Conservation (phyloP, 257 asterid genomes). For the Fraxinus anomala region DNA sequence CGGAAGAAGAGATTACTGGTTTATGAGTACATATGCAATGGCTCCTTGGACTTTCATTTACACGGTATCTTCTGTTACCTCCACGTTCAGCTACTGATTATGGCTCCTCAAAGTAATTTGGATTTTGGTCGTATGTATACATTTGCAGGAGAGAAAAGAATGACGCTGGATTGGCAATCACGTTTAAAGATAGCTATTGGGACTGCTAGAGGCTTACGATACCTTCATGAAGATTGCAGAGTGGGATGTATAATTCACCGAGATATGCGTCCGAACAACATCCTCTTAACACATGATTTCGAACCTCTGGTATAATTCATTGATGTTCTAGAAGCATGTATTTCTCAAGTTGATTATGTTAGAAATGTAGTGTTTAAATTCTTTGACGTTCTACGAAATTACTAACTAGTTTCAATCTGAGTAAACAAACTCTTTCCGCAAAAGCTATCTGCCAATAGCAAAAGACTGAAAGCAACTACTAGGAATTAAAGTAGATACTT, state of each 20-base stretch:
- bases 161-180: constrained; percentile 59
- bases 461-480: not conserved
- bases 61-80: constrained; percentile 53
- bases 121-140: constrained; percentile 10
- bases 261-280: constrained; percentile 77
- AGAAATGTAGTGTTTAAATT: not conserved
- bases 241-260: constrained; percentile 85
- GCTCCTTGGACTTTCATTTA: constrained; percentile 78
- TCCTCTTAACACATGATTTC: constrained; percentile 84
- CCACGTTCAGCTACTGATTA: constrained; percentile 11
- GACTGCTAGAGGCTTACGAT: constrained; percentile 89
- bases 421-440: not conserved
- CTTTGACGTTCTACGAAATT: not conserved
- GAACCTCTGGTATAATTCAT: constrained; percentile 71
- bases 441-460: constrained; percentile 5
- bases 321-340: constrained; percentile 21
- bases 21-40: constrained; percentile 83
- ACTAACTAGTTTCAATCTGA: not conserved
- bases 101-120: not conserved
- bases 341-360: constrained; percentile 5
- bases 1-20: constrained; percentile 69
- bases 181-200: constrained; percentile 82
- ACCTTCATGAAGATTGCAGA: constrained; percentile 95
- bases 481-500: not conserved
- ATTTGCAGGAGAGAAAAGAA: constrained; percentile 53